Evolutionary conservation across 2,329 filamentous ascomycete genomes (phyloP).

Genomic region (Emmonsiellopsis sp.): DNA sequence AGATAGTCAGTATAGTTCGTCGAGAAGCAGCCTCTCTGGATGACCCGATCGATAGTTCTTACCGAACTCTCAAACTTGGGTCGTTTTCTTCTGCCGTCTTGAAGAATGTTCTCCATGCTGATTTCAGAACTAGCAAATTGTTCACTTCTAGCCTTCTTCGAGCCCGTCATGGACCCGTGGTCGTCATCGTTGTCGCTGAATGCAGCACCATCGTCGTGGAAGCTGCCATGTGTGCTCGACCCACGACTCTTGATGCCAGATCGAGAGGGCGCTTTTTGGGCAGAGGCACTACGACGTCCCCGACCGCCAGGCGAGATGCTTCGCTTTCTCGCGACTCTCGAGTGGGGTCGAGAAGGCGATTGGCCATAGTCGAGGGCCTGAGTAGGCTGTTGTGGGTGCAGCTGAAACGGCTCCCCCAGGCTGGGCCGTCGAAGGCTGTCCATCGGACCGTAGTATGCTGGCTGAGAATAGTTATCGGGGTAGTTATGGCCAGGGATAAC

Average conservation of each 20-base stretch:
- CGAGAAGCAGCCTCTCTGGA: neutral
- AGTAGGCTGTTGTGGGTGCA: conserved; percentile 48
- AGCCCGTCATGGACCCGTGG: conserved; percentile 60
- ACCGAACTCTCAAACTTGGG: conserved; percentile 96
- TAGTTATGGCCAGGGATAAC: conserved; percentile 57
- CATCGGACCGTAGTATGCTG: conserved; percentile 36
- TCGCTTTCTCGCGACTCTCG: conserved; percentile 63
- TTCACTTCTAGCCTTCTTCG: conserved; percentile 69
- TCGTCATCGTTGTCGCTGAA: conserved; percentile 86
- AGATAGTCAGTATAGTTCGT: conserved; percentile 2
- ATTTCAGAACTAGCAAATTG: conserved; percentile 92
- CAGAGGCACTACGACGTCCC: conserved; percentile 69
- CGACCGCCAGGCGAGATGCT: conserved; percentile 67
- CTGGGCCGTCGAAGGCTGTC: conserved; percentile 48
- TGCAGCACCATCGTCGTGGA: conserved; percentile 63
- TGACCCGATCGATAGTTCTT: conserved; percentile 39
- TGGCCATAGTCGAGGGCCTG: conserved; percentile 49
- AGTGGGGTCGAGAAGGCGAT: conserved; percentile 58
- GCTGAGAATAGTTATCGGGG: conserved; percentile 34
- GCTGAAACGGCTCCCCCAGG: conserved; percentile 55
- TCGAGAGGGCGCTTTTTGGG: conserved; percentile 62
- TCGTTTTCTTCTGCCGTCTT: conserved; percentile 88
- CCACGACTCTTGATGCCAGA: conserved; percentile 59
- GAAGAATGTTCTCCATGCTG: conserved; percentile 95
- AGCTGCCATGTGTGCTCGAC: conserved; percentile 49